These are phyloP conservation scores for Termitomyces titanicus DNA, from an alignment of 768 basidiomycete species.

Conservation along the genomic window DNA sequence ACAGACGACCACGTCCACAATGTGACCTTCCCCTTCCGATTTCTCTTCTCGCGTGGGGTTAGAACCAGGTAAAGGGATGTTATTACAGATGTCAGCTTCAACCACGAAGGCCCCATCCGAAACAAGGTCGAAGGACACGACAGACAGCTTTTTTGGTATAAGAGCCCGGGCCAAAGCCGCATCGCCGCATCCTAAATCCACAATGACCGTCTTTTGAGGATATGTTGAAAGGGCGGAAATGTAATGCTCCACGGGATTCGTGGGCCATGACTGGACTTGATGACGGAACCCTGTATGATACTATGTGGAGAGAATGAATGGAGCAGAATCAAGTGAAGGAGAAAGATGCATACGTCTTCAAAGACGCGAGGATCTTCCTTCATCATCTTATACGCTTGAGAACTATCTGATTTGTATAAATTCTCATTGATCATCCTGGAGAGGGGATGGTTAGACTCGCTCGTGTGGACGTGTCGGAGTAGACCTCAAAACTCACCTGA, in stretches of 20 bases:
- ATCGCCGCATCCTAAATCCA: slow-evolving; percentile 95
- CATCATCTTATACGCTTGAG: slow-evolving; percentile 77
- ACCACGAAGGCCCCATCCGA: slow-evolving; percentile 73
- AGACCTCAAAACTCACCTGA: slow-evolving; percentile 51
- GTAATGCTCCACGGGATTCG: slow-evolving; percentile 88
- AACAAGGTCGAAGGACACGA: slow-evolving; percentile 79
- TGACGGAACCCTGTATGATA: slow-evolving; percentile 91
- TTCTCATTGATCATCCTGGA: slow-evolving; percentile 86
- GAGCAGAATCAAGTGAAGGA: neutral
- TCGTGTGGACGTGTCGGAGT: neutral
- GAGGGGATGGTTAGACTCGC: neutral
- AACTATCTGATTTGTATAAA: slow-evolving; percentile 84
- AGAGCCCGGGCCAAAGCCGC: slow-evolving; percentile 80
- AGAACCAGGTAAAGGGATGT: slow-evolving; percentile 83
- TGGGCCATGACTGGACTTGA: slow-evolving; percentile 92
- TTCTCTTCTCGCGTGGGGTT: slow-evolving; percentile 38
- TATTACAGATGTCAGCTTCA: slow-evolving; percentile 84
- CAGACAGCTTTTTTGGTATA: slow-evolving; percentile 60
- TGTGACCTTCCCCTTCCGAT: slow-evolving; percentile 56
- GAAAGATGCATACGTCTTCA: slow-evolving; percentile 58
- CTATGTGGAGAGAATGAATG: slow-evolving; percentile 35
- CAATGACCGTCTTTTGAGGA: slow-evolving; percentile 69
- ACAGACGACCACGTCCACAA: slow-evolving; percentile 91
- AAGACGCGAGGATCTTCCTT: slow-evolving; percentile 77
- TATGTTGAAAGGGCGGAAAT: slow-evolving; percentile 60